Evolutionary conservation across 2,329 filamentous ascomycete genomes (phyloP).

Genomic region (Trichoderma arundinaceum): DNA sequence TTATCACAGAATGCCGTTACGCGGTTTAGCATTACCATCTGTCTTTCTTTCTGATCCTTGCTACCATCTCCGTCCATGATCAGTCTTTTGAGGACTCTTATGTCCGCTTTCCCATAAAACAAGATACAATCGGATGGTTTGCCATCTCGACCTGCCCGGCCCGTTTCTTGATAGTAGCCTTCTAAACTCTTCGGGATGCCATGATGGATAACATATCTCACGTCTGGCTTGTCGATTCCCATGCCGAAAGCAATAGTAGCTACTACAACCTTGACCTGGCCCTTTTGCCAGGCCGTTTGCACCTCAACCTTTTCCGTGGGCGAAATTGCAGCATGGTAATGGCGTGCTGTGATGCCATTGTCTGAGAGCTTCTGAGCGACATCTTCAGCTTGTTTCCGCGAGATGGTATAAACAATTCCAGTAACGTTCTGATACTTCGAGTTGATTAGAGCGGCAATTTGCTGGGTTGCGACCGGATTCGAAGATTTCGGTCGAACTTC

Average conservation of each 20-base stretch:
- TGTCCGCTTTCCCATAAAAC: slow-evolving; percentile 83
- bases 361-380: slow-evolving; percentile 73
- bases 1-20: slow-evolving; percentile 93
- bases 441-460: slow-evolving; percentile 71
- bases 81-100: slow-evolving; percentile 74
- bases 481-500: slow-evolving; percentile 77
- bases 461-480: slow-evolving; percentile 50
- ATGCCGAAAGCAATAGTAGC: slow-evolving; percentile 99
- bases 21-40: slow-evolving; percentile 81
- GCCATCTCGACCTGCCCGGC: slow-evolving; percentile 90
- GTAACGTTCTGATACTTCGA: slow-evolving; percentile 71
- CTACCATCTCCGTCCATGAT: slow-evolving; percentile 82
- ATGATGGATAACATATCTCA: slow-evolving; percentile 95
- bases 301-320: slow-evolving; percentile 70
- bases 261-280: slow-evolving; percentile 84
- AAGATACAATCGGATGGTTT: slow-evolving; percentile 86
- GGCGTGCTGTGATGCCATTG: slow-evolving; percentile 72
- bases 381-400: slow-evolving; percentile 79
- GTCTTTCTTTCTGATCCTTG: slow-evolving; percentile 79
- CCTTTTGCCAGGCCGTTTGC: slow-evolving; percentile 83
- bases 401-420: slow-evolving; percentile 93
- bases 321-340: slow-evolving; percentile 85
- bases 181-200: slow-evolving; percentile 93
- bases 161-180: slow-evolving; percentile 98
- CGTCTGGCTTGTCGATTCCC: slow-evolving; percentile 98